These are phyloP conservation scores for Beverwykella pulmonaria DNA, from an alignment of 495 filamentous ascomycete species.

Conservation along the genomic window DNA sequence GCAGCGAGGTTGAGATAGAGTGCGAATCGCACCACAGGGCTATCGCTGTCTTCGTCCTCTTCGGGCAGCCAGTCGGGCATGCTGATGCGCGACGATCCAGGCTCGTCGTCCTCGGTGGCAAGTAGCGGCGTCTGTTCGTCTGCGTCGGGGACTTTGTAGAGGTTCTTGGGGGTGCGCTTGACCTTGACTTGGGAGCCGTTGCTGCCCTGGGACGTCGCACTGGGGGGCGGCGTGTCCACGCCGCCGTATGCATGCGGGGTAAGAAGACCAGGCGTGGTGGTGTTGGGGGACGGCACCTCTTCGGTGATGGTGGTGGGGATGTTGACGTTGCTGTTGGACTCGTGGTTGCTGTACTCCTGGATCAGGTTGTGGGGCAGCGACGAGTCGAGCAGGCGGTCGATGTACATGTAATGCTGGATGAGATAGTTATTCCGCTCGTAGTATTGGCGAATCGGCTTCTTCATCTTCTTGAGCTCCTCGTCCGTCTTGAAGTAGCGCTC, in stretches of 20 bases:
- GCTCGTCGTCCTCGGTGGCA: slow-evolving; percentile 44
- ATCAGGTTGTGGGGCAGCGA: slow-evolving; percentile 83
- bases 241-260: not conserved
- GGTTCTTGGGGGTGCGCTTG: slow-evolving; percentile 76
- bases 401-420: slow-evolving; percentile 85
- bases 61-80: slow-evolving; percentile 49
- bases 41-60: slow-evolving; percentile 65
- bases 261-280: slow-evolving; percentile 9
- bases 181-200: slow-evolving; percentile 51
- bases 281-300: slow-evolving; percentile 34
- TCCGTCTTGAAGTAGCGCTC: slow-evolving; percentile 73
- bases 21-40: slow-evolving; percentile 71
- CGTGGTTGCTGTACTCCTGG: slow-evolving; percentile 74
- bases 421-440: slow-evolving; percentile 83
- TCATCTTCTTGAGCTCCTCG: slow-evolving; percentile 65
- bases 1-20: slow-evolving; percentile 87
- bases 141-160: slow-evolving; percentile 72
- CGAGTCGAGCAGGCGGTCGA: slow-evolving; percentile 87
- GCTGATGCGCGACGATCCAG: slow-evolving; percentile 31
- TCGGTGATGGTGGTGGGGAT: slow-evolving; percentile 63
- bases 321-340: slow-evolving; percentile 42
- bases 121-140: slow-evolving; percentile 68
- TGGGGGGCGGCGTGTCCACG: slow-evolving; percentile 17
- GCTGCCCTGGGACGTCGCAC: slow-evolving; percentile 15
- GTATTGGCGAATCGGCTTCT: slow-evolving; percentile 70